Percentiles rank a stretch among this genome's conserved stretches.
These are phyloP conservation scores for Kodamaea laetipori DNA, from an alignment of 805 yeast species.

Conservation along the genomic window DNA sequence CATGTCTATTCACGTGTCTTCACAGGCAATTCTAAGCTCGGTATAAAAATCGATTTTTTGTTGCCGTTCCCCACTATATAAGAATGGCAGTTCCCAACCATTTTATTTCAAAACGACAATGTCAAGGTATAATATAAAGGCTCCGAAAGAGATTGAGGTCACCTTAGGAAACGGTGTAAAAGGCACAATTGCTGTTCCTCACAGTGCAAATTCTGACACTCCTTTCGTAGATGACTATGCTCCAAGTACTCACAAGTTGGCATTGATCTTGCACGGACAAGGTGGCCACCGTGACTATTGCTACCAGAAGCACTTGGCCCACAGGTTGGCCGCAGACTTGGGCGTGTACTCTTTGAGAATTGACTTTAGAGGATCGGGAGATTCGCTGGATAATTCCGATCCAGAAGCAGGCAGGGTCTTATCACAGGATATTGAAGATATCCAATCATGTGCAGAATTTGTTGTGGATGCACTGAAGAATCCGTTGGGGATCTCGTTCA, in stretches of 20 bases:
- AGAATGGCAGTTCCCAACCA: too few species aligned
- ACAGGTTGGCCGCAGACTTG: slow-evolving; percentile 52
- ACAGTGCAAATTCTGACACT: slow-evolving; percentile 26
- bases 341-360: slow-evolving; percentile 73
- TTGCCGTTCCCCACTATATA: not conserved
- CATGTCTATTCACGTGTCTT: slow-evolving; percentile 9
- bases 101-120: not conserved
- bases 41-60: not conserved
- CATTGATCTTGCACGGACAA: slow-evolving; percentile 76
- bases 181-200: slow-evolving; percentile 45
- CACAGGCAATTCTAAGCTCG: not conserved
- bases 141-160: slow-evolving; percentile 40
- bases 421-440: slow-evolving; percentile 67
- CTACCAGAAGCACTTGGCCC: slow-evolving; percentile 67
- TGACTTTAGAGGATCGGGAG: slow-evolving; percentile 87
- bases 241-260: slow-evolving; percentile 52
- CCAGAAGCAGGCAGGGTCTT: slow-evolving; percentile 55
- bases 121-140: slow-evolving; percentile 1
- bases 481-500: slow-evolving; percentile 44
- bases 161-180: slow-evolving; percentile 35
- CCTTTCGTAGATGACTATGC: slow-evolving; percentile 29
- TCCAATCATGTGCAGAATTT: slow-evolving; percentile 44
- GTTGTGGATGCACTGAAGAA: slow-evolving; percentile 29
- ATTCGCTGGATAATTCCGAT: slow-evolving; percentile 55
- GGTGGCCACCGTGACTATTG: slow-evolving; percentile 84